These are phyloP conservation scores for Diaporthe australafricana DNA, from an alignment of 2,329 filamentous ascomycete genomes.

Conservation along the genomic window DNA sequence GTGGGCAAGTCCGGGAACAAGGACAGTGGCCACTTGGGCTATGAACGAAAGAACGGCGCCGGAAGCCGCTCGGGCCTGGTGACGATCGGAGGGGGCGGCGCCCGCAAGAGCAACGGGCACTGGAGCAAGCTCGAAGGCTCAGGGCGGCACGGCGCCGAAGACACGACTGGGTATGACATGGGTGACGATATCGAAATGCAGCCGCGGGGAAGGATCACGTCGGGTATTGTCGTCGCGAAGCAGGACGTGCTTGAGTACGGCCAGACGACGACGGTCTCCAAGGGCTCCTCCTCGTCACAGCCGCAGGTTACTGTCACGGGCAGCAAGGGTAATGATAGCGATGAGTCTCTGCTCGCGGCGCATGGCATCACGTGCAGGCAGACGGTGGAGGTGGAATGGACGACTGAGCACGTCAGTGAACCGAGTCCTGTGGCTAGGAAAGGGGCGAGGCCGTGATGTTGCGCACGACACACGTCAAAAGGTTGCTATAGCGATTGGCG, in stretches of 20 bases:
- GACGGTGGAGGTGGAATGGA: constrained; percentile 28
- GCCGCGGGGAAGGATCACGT: not conserved
- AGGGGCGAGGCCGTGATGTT: not conserved
- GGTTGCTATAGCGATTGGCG: not conserved
- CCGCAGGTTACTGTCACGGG: not conserved
- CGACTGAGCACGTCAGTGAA: not conserved
- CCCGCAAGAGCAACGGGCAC: not conserved
- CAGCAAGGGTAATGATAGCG: constrained; percentile 18
- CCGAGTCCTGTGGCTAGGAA: not conserved
- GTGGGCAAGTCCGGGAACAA: constrained; percentile 2
- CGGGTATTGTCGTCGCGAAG: not conserved
- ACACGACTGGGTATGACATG: not conserved
- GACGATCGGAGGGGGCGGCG: constrained; percentile 23
- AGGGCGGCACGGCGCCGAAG: not conserved
- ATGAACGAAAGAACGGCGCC: not conserved
- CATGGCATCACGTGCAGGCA: constrained; percentile 22
- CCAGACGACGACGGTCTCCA: not conserved
- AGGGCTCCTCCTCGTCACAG: not conserved
- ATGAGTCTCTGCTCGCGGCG: constrained; percentile 24
- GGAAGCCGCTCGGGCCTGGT: constrained; percentile 2
- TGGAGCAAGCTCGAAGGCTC: constrained; percentile 26
- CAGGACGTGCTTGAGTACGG: not conserved
- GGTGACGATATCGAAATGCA: constrained; percentile 18
- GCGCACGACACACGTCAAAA: too few species aligned
- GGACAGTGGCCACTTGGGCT: not conserved